Conservation (phyloP, 129 eudicot genomes). For the Escallonia herrerae region DNA sequence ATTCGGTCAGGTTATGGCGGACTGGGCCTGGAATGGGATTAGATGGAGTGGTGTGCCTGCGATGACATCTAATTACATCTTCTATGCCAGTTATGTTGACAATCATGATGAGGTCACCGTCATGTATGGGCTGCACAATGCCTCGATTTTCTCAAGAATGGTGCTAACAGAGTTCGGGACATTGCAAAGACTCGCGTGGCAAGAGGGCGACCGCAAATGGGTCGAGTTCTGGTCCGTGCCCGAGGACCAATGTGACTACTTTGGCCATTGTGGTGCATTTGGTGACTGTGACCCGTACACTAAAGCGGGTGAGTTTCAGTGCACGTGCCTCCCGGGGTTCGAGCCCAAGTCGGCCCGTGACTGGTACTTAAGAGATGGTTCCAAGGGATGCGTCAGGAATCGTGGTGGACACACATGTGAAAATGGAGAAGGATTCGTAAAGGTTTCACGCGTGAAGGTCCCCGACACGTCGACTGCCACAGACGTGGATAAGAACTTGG, state of each 20-base stretch:
- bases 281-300: background rate
- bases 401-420: conserved; percentile 10
- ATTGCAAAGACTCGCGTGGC: conserved; percentile 14
- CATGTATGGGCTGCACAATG: background rate
- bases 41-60: conserved; percentile 27
- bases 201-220: conserved; percentile 14
- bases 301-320: background rate
- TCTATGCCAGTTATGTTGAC: conserved; percentile 8
- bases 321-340: no score
- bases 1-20: conserved; percentile 12
- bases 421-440: conserved; percentile 16
- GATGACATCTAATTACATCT: conserved; percentile 6
- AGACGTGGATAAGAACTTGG: conserved; percentile 7
- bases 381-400: background rate
- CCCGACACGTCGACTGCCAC: conserved; percentile 24
- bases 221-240: conserved; percentile 16
- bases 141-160: conserved; percentile 20
- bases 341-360: no score
- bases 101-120: conserved; percentile 21
- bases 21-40: conserved; percentile 30
- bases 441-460: conserved; percentile 16
- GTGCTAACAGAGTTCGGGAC: conserved; percentile 16
- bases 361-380: no score
- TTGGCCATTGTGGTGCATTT: conserved; percentile 23
- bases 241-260: conserved; percentile 21